Conservation (phyloP, 1,284 basidiomycete species). For the Microbotryum intermedium region DNA sequence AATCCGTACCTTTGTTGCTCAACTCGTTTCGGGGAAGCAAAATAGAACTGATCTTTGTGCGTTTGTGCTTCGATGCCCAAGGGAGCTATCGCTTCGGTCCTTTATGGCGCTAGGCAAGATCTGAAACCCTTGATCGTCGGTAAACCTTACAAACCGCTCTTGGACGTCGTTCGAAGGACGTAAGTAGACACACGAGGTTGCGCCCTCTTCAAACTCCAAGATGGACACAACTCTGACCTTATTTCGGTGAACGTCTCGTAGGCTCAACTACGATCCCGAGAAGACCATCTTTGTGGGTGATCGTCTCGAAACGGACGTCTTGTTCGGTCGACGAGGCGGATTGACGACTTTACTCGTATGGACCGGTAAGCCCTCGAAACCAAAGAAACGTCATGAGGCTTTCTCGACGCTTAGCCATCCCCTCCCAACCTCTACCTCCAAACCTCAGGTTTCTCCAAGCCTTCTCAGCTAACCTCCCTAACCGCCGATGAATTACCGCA, state of each 20-base stretch:
- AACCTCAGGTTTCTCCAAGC: too few species aligned
- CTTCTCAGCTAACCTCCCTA: too few species aligned
- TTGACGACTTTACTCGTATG: constrained; percentile 83
- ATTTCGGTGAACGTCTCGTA: constrained; percentile 48
- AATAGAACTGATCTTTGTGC: constrained; percentile 15
- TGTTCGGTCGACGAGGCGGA: constrained; percentile 76
- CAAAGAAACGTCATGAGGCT: too few species aligned
- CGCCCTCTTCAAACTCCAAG: background rate
- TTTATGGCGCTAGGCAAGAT: constrained; percentile 61
- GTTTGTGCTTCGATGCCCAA: constrained; percentile 39
- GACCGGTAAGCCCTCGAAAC: constrained; percentile 57
- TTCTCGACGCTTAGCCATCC: too few species aligned
- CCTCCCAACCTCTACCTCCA: too few species aligned
- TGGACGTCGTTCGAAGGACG: constrained; percentile 92
- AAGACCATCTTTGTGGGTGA: constrained; percentile 93
- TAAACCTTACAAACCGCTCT: constrained; percentile 84
- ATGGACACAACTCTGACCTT: background rate
- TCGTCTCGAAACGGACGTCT: constrained; percentile 86
- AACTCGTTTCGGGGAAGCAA: background rate
- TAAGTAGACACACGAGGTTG: too few species aligned
- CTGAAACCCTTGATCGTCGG: constrained; percentile 62
- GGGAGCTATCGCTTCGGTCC: constrained; percentile 72
- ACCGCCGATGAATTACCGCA: too few species aligned
- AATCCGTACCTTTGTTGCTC: constrained; percentile 6
- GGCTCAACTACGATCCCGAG: constrained; percentile 60